Evolutionary conservation across 129 eudicot genomes (phyloP), one percentile per base, ranked within the genome.

Genomic region (Helianthus tuberosus): DNA sequence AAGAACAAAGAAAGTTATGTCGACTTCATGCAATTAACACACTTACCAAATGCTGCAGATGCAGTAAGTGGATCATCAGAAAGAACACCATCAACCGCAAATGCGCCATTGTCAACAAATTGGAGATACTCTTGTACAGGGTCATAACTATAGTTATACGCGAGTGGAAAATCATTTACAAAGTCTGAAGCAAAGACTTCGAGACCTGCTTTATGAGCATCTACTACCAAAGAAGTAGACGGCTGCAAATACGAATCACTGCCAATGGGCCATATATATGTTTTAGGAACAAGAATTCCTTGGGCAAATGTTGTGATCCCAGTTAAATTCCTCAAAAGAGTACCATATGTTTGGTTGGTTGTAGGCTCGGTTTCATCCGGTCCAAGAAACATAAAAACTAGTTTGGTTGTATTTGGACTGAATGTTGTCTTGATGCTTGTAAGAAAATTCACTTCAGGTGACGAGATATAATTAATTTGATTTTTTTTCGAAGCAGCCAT

Each of bases 31-130:
- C 11, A 7, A 43, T 6, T 6, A 43, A 6, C 47, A 59, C 65
- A 48, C 84, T 67, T 72, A 93, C 98, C 92, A 70, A 86, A 63
- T 29, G 96, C 88, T 64, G 55, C 84, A 17, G 98, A 87, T 35
- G 98, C 73, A 75, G 96, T 85, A 15, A 93, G 67, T 76, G 98
- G 92, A 85, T 84, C 84, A 77, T 93, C 98, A 50, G 98, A 82
- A 43, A 93, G 77, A 61, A 93, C 92, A 48, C 98, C 98, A 83
- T 93, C 98, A 39, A 93, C 98, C 64, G 92, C 85, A 83, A 93
- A 93, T n/a, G 23, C 17, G 20, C 84, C 89, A 60, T 90, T 93
- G 76, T 93, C 96, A 29, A 90, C 74, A 52, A 79, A 89, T 38
- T 72, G 52, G 36, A 90, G 80, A 75, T 86, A 86, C 81, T 93